Percentiles rank a stretch among this genome's conserved stretches.
These are phyloP conservation scores for Beauveria australis DNA, from an alignment of 2,329 filamentous ascomycete species.

Conservation along the genomic window DNA sequence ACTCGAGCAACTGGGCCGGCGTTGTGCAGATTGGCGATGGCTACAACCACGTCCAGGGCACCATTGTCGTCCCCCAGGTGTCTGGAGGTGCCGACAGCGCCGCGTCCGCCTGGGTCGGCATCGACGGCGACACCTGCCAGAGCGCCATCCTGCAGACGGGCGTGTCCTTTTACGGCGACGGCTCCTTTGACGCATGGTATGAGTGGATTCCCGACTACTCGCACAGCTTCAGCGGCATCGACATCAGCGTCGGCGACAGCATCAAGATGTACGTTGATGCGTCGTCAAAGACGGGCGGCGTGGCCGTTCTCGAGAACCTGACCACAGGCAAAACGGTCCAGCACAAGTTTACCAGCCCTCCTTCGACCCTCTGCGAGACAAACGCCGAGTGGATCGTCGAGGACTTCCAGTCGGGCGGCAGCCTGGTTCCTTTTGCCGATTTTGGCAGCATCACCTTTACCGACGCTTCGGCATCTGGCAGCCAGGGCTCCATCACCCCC, in stretches of 20 bases:
- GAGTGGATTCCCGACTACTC: slow-evolving; percentile 33
- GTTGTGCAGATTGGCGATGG: background rate
- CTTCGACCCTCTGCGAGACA: slow-evolving; percentile 34
- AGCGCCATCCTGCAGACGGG: slow-evolving; percentile 31
- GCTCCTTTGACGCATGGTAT: slow-evolving; percentile 30
- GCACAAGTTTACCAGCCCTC: slow-evolving; percentile 33
- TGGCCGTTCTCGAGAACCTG: slow-evolving; percentile 30
- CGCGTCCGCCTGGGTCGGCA: slow-evolving; percentile 33
- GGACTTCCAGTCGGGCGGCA: slow-evolving; percentile 17
- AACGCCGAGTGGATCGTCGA: slow-evolving; percentile 56
- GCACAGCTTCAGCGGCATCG: slow-evolving; percentile 25
- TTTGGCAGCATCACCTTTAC: slow-evolving; percentile 10
- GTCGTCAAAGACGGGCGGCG: slow-evolving; percentile 13
- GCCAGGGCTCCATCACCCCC: slow-evolving; percentile 21
- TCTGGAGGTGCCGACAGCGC: background rate
- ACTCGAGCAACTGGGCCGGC: slow-evolving; percentile 1
- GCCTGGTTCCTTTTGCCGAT: slow-evolving; percentile 1
- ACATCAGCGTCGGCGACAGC: slow-evolving; percentile 16
- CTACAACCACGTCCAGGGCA: slow-evolving; percentile 1
- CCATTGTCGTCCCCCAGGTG: background rate
- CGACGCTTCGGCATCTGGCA: slow-evolving; percentile 3
- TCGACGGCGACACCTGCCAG: slow-evolving; percentile 29
- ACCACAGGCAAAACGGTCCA: slow-evolving; percentile 40
- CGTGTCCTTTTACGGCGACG: slow-evolving; percentile 28
- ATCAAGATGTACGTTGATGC: slow-evolving; percentile 17